These are phyloP conservation scores for Agastache rugosa DNA, from an alignment of 257 asterid species.

Conservation along the genomic window DNA sequence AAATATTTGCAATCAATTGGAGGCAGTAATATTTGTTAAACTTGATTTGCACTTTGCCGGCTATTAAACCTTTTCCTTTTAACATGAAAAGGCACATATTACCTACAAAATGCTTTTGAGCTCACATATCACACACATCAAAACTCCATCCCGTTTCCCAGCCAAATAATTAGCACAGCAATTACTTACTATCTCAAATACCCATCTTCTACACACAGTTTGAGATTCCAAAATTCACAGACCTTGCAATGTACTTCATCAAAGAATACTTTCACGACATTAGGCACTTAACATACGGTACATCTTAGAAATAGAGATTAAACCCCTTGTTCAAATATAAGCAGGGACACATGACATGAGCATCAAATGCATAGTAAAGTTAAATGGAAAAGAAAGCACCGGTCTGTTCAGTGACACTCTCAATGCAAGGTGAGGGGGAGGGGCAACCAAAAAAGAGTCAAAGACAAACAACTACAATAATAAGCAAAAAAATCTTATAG, in stretches of 20 bases:
- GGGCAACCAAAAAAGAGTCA: not conserved
- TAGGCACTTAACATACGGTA: no score
- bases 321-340: no score
- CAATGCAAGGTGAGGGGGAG: conserved; percentile 16
- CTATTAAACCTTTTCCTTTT: no score
- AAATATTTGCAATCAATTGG: not conserved
- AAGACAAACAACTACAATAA: no score
- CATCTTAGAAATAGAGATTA: no score
- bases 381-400: no score
- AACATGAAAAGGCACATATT: no score
- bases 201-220: not conserved
- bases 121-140: not conserved
- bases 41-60: no score
- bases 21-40: not conserved
- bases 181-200: not conserved
- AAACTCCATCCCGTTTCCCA: not conserved
- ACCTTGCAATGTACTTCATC: not conserved
- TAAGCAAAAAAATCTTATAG: no score
- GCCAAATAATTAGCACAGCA: not conserved
- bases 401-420: not conserved
- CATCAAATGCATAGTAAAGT: no score
- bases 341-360: not conserved
- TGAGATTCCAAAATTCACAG: not conserved
- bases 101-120: no score
- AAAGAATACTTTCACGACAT: no score